Conservation (phyloP, 768 basidiomycete species). For the Basidioascus undulatus region DNA sequence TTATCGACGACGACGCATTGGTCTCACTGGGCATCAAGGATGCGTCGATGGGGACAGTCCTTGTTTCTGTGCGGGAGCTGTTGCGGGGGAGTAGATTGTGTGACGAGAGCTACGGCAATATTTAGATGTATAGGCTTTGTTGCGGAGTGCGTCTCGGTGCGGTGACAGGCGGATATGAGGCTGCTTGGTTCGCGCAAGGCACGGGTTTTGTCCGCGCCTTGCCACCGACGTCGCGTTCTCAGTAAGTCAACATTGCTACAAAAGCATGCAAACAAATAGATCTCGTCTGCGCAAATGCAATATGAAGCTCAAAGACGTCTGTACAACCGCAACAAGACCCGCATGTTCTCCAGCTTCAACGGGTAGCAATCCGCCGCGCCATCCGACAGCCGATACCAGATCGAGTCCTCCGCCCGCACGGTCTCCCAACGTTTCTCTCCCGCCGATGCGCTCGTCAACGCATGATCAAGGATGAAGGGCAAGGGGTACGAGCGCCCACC, state of each 20-base stretch:
- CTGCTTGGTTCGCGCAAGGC: no score
- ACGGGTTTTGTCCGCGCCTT: no score
- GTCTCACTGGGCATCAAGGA: not conserved
- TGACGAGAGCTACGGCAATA: not conserved
- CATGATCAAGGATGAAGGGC: conserved; percentile 6
- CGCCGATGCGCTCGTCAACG: not conserved
- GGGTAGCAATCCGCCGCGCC: conserved; percentile 7
- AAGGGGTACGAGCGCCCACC: conserved; percentile 7
- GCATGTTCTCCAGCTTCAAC: conserved; percentile 10
- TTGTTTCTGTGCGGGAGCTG: not conserved
- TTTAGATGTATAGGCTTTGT: not conserved
- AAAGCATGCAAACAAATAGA: no score
- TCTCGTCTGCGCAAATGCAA: no score
- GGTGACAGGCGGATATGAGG: no score
- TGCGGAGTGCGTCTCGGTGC: not conserved
- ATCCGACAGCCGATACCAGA: conserved; percentile 8
- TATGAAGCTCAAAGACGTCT: no score
- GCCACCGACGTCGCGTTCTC: no score
- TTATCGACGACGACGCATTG: not conserved
- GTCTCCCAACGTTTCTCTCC: not conserved
- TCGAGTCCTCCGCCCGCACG: conserved; percentile 5
- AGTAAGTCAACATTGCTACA: no score
- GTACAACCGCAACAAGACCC: conserved; percentile 9
- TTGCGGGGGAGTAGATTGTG: not conserved
- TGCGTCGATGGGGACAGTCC: not conserved